phyloP scores from a whole-genome alignment of 2,329 filamentous ascomycete genomes.

The Periconia macrospinosa region DNA sequence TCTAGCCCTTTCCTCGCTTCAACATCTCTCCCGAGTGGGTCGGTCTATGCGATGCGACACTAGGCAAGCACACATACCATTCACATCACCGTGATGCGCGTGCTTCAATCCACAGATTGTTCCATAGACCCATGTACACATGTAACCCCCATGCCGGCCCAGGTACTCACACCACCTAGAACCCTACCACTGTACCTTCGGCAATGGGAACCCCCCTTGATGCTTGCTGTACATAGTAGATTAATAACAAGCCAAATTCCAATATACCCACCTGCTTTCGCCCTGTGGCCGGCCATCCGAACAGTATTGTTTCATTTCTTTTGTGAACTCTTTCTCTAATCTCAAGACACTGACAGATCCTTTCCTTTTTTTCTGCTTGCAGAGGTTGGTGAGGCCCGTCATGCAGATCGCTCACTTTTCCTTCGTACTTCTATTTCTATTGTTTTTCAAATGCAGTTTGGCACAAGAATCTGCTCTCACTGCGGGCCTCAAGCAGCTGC shows the following conservation, averaged over 20 bases:
- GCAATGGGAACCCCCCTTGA: background rate
- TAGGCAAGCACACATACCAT: background rate
- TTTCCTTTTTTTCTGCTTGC: background rate
- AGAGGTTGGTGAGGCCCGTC: conserved; percentile 4
- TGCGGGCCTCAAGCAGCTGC: conserved; percentile 3
- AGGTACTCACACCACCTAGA: too few species aligned
- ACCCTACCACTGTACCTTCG: too few species aligned
- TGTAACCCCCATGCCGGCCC: too few species aligned
- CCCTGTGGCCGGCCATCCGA: too few species aligned
- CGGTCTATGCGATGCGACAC: background rate
- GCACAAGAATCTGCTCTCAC: conserved; percentile 8
- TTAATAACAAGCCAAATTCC: too few species aligned
- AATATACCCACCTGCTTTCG: too few species aligned
- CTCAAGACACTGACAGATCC: background rate
- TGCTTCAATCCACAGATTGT: too few species aligned
- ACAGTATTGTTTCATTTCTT: too few species aligned
- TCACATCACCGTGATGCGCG: background rate
- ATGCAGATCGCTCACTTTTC: conserved; percentile 11
- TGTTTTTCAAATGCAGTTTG: conserved; percentile 3
- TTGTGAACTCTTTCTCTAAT: background rate
- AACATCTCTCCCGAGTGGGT: background rate
- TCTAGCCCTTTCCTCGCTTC: background rate
- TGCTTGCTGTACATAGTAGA: too few species aligned
- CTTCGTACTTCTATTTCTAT: conserved; percentile 13
- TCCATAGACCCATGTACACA: too few species aligned